Base-by-base conservation (phyloP, 768 basidiomycete species). In the Asterophora parasitica region DNA sequence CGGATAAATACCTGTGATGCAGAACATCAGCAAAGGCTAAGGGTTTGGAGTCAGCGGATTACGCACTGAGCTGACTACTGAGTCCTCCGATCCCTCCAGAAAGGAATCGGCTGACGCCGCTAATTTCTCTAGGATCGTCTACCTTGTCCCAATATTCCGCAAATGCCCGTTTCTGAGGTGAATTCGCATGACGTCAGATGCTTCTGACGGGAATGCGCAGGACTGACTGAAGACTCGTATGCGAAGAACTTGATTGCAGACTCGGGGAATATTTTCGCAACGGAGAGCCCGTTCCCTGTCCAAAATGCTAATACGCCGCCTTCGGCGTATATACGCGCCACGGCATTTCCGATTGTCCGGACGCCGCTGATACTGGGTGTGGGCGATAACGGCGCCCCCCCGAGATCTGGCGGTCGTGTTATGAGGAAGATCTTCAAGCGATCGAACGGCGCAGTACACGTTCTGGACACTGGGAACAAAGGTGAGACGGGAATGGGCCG, bases 171-270 rank as follows among this genome's bases (percentile, higher is more conserved):
- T 98, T 99, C 92, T 94, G 62, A 6, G 23, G 23, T 43, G 37
- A 51, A 43, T 48, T 30, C 39, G 41, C 31, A 31, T 16, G 20
- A 9, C 20, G 34, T 53, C 38, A 53, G 12, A 32, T 46, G 34
- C 38, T 34, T 41, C 13, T 16, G 13, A 26, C 28, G 31, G 19
- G 19, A 17, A 38, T 27, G 44, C 17, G 15, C 40, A 52, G 42
- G 34, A 28, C 86, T 66, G 58, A 93, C 92, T 46, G 92, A 84
- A 48, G 90, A 86, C 67, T 98, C 96, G 65, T 98, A 98, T 3
- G 89, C 67, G 57, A 94, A 83, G 72, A 99, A 98, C 68, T 98
- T 98, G 77, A 98, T 96, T 20, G 96, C 96, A 39, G 92, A 97
- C 72, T 98, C 95, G 4, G 94, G 94, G 53, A 97, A 88, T 53